Base-by-base conservation (phyloP, 148 eudicot genomes). In the Polygonum aviculare region DNA sequence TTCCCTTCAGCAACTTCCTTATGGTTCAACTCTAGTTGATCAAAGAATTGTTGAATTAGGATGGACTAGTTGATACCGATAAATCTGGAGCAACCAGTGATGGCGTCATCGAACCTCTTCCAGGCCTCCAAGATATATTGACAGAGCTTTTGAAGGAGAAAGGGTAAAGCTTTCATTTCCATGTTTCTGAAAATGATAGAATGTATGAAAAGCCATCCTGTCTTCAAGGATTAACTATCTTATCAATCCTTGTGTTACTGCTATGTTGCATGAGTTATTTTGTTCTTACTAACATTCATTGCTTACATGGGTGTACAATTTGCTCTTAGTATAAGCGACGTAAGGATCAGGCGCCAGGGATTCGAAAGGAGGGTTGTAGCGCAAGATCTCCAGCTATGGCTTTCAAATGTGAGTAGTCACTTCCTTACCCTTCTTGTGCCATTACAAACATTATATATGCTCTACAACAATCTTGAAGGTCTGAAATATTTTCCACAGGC, bases 331-430 rank as follows among this genome's bases (percentile, higher is more conserved):
- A 83, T 95, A 79, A 80, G 72, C 51, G 87, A 86, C 18, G 88
- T 88, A 44, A 86, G 82, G 82, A 92, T 95, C 84, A 89, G 81
- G 65, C 85, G 97, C 52, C 98, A 95, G 89, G 98, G 98, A 73
- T 95, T 92, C 77, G 98, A 95, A 87, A 95, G 91, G 80, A 91
- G 98, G 72, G 98, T 90, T 50, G 97, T 92, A 44, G 93, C 98
- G 9, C 98, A 86, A 83, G 98, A 95, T 86, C 84, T 95, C 84
- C 98, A 95, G 82, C 88, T 95, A 65, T 95, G 98, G 98, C 94
- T 95, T 75, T 95, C 98, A 50, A 92, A 95, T 83, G 98, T 92
- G 65, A 75, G 97, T 83, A 51, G 52, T 70, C 39, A 4, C 50
- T 36, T 40, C 33, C 52, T 62, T 26, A 18, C 6, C 36, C 16